Conservation (phyloP, 345 rosid genomes). For the Passiflora organensis region DNA sequence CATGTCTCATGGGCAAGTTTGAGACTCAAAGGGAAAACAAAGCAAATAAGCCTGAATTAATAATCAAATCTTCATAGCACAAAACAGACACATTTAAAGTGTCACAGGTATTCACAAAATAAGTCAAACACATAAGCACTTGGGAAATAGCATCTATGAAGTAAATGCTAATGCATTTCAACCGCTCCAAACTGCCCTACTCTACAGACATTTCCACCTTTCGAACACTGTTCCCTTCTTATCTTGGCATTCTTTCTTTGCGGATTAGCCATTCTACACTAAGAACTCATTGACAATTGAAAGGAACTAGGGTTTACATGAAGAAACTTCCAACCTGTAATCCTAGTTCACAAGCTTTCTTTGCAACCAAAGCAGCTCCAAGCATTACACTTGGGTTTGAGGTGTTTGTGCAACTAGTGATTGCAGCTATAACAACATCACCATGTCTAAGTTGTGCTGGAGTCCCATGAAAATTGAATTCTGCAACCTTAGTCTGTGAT, state of each 20-base stretch:
- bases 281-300: background rate
- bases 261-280: background rate
- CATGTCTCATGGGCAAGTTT: background rate
- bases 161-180: background rate
- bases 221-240: background rate
- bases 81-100: too few species aligned
- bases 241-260: slow-evolving; percentile 1
- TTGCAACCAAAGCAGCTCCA: slow-evolving; percentile 93
- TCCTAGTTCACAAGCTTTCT: slow-evolving; percentile 85
- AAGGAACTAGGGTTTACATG: slow-evolving; percentile 11
- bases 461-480: slow-evolving; percentile 60
- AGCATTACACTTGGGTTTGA: slow-evolving; percentile 97
- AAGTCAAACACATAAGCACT: too few species aligned
- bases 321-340: slow-evolving; percentile 51
- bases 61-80: background rate
- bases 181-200: background rate
- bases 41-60: background rate
- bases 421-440: slow-evolving; percentile 89
- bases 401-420: slow-evolving; percentile 97
- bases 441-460: slow-evolving; percentile 74
- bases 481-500: slow-evolving; percentile 62
- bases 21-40: background rate
- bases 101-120: too few species aligned
- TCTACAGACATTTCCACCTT: background rate
- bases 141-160: background rate